Percentiles rank a stretch among this genome's conserved stretches.
Conservation (phyloP, 176 grass and related monocot genomes). For the Metroxylon sagu region DNA sequence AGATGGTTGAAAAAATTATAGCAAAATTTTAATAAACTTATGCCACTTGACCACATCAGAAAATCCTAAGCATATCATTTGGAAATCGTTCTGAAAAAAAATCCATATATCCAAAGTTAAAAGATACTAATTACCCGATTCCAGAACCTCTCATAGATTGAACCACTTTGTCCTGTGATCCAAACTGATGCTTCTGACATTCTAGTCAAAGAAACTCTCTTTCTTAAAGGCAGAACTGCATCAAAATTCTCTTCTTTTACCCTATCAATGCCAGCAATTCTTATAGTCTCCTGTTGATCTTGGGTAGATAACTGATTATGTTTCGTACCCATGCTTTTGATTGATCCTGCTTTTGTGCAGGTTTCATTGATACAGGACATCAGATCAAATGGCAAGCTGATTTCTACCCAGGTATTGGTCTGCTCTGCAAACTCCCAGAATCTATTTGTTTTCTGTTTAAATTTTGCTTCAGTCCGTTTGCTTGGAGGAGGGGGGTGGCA, state of each 20-base stretch:
- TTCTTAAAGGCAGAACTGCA: conserved; percentile 45
- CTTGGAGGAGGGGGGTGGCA: conserved; percentile 28
- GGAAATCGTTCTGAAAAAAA: too few relatives aligned
- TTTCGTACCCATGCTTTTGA: conserved; percentile 26
- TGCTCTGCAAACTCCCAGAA: conserved; percentile 88
- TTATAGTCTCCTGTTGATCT: conserved; percentile 15
- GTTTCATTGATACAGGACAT: conserved; percentile 78
- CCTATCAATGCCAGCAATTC: conserved; percentile 2
- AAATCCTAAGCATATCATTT: background rate
- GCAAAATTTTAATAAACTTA: too few relatives aligned
- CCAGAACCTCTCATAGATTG: conserved; percentile 95
- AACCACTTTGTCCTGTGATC: conserved; percentile 92
- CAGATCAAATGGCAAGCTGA: conserved; percentile 71
- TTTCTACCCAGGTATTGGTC: conserved; percentile 88
- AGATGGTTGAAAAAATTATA: too few relatives aligned
- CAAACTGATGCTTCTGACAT: conserved; percentile 96
- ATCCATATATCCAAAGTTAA: too few relatives aligned
- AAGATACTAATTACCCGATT: conserved; percentile 51
- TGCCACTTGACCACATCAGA: background rate
- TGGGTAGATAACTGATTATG: conserved; percentile 13
- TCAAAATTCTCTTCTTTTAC: conserved; percentile 17
- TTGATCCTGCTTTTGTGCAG: conserved; percentile 81
- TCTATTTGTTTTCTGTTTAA: conserved; percentile 70
- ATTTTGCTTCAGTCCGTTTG: conserved; percentile 38
- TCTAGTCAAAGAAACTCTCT: conserved; percentile 70